Conservation (phyloP, 768 basidiomycete genomes). For the Mrakia gelida region DNA sequence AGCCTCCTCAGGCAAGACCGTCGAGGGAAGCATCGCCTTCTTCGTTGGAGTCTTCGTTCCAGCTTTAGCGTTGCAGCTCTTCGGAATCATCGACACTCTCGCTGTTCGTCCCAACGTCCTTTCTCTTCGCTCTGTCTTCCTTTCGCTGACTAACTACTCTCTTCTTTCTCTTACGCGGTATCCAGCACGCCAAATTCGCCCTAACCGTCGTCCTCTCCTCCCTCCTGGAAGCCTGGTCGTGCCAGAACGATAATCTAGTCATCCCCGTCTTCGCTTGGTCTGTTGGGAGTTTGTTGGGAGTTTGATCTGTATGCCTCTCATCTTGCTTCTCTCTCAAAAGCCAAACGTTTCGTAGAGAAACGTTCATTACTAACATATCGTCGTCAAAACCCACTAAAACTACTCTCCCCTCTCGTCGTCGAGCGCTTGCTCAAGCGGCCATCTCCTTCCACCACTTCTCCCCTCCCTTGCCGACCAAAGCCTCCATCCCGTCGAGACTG, state of each 20-base stretch:
- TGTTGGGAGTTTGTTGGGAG: constrained; percentile 61
- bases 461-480: constrained; percentile 2
- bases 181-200: constrained; percentile 63
- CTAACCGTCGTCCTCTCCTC: constrained; percentile 61
- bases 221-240: constrained; percentile 81
- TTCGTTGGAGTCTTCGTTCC: constrained; percentile 62
- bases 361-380: too few species aligned
- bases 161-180: neutral
- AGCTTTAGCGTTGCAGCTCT: constrained; percentile 65
- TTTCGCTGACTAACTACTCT: neutral
- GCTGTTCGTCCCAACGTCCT: constrained; percentile 56
- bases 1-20: constrained; percentile 72
- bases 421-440: neutral
- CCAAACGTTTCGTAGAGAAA: too few species aligned
- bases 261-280: constrained; percentile 96
- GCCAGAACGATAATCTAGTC: constrained; percentile 96
- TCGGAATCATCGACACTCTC: constrained; percentile 67
- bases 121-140: neutral
- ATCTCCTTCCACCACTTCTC: neutral
- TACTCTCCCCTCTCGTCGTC: neutral
- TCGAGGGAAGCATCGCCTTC: constrained; percentile 87
- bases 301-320: constrained; percentile 35
- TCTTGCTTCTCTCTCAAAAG: too few species aligned
- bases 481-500: constrained; percentile 8
- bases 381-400: too few species aligned